Percentiles rank a stretch among this genome's conserved stretches.
phyloP scores from a whole-genome alignment of 768 basidiomycete species.

The Aureoboletus auriporus region DNA sequence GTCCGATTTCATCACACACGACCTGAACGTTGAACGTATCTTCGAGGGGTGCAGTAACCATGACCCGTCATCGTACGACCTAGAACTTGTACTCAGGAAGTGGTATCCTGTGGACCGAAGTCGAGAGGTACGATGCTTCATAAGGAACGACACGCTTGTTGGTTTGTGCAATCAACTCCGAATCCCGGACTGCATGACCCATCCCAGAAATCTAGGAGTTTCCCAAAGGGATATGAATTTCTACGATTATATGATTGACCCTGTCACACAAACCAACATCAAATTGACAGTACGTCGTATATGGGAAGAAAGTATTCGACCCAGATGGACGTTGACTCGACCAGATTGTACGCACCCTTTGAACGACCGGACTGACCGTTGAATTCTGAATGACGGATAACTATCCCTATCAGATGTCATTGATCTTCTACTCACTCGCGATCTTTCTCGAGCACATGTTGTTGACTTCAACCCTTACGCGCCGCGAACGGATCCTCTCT shows the following conservation, averaged over 20 bases:
- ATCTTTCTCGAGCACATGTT: slow-evolving; percentile 71
- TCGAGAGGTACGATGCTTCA: slow-evolving; percentile 89
- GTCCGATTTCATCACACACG: slow-evolving; percentile 85
- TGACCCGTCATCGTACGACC: slow-evolving; percentile 41
- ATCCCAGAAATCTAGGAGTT: slow-evolving; percentile 48
- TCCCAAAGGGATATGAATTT: slow-evolving; percentile 87
- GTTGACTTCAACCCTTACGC: slow-evolving; percentile 91
- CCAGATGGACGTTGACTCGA: slow-evolving; percentile 49
- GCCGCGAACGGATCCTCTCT: slow-evolving; percentile 78
- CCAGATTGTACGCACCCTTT: slow-evolving; percentile 57
- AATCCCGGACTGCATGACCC: not conserved
- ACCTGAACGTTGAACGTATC: slow-evolving; percentile 54
- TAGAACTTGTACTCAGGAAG: slow-evolving; percentile 86
- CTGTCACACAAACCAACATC: slow-evolving; percentile 49
- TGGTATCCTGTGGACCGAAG: slow-evolving; percentile 85
- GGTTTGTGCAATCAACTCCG: slow-evolving; percentile 42
- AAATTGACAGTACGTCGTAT: slow-evolving; percentile 47
- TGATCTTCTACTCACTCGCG: slow-evolving; percentile 83
- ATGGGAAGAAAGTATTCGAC: slow-evolving; percentile 66
- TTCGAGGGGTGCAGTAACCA: slow-evolving; percentile 58
- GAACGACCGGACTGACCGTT: not conserved
- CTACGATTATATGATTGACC: slow-evolving; percentile 82
- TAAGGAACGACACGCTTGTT: slow-evolving; percentile 62
- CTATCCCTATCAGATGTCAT: slow-evolving; percentile 56
- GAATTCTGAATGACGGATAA: not conserved